phyloP scores from a whole-genome alignment of 306 rosid genomes.

The Geum urbanum region DNA sequence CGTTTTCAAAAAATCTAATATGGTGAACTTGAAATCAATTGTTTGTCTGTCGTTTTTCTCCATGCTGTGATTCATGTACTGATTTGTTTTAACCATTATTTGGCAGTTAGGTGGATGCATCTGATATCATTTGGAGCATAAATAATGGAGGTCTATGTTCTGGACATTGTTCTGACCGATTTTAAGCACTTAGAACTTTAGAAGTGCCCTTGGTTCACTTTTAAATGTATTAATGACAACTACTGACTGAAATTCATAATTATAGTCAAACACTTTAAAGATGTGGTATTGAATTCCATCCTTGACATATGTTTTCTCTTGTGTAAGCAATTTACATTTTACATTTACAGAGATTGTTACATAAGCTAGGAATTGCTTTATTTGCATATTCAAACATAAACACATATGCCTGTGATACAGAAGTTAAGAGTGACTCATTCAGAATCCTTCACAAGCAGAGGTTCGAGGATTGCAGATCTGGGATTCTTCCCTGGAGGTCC shows the following conservation, averaged over 20 bases:
- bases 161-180: not conserved
- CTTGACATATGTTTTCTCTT: conserved; percentile 13
- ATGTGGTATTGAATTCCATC: conserved; percentile 18
- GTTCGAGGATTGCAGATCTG: conserved; percentile 62
- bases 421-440: conserved; percentile 16
- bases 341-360: not conserved
- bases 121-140: conserved; percentile 32
- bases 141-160: conserved; percentile 16
- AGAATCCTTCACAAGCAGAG: conserved; percentile 47
- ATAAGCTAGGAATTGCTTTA: conserved; percentile 13
- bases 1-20: conserved; percentile 3
- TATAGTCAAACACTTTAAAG: conserved; percentile 8
- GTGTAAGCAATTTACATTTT: conserved; percentile 1
- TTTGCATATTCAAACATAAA: conserved; percentile 13
- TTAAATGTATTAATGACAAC: conserved; percentile 15
- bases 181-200: conserved; percentile 16
- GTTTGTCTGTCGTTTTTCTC: not conserved
- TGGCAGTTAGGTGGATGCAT: conserved; percentile 81
- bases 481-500: conserved; percentile 96
- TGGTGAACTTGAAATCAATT: not conserved
- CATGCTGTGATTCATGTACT: conserved; percentile 9
- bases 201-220: conserved; percentile 20
- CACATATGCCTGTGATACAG: conserved; percentile 25
- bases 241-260: conserved; percentile 17
- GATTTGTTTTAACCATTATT: conserved; percentile 16